A percentile compares a stretch with the other conserved stretches of the same genome.
Evolutionary conservation across 805 yeast species (phyloP).

Genomic region (Hemisphaericaspora nanyangensis): DNA sequence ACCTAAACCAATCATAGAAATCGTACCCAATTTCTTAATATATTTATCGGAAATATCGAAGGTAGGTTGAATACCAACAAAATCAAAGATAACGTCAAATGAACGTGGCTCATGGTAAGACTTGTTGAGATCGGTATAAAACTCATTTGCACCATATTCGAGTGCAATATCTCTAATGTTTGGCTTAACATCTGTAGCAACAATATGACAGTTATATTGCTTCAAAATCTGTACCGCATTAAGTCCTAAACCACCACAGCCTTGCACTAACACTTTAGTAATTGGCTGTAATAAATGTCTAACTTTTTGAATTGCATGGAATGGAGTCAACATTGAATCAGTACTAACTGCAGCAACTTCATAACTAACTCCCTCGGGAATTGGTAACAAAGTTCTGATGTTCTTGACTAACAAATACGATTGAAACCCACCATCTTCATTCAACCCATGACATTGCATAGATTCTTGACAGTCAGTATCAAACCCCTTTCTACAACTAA

Average conservation of each 20-base stretch:
- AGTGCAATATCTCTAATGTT: conserved; percentile 24
- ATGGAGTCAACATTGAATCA: conserved; percentile 42
- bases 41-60: conserved; percentile 25
- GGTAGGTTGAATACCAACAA: conserved; percentile 32
- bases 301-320: conserved; percentile 37
- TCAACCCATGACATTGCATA: conserved; percentile 30
- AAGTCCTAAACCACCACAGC: conserved; percentile 42
- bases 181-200: conserved; percentile 30
- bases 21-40: conserved; percentile 32
- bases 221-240: conserved; percentile 40
- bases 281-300: conserved; percentile 24
- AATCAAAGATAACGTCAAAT: conserved; percentile 39
- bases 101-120: conserved; percentile 25
- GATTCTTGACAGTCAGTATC: conserved; percentile 28
- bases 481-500: conserved; percentile 29
- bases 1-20: conserved; percentile 44
- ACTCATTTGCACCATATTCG: conserved; percentile 40
- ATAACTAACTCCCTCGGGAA: conserved; percentile 36
- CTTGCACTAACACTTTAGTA: conserved; percentile 34
- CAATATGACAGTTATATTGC: conserved; percentile 28
- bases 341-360: conserved; percentile 40
- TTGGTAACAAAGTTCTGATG: conserved; percentile 31
- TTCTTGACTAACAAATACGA: conserved; percentile 35
- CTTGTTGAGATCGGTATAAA: conserved; percentile 26
- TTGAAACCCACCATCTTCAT: conserved; percentile 40